These are phyloP conservation scores for Nepenthes gracilis DNA, from an alignment of 148 eudicot genomes.

Conservation along the genomic window DNA sequence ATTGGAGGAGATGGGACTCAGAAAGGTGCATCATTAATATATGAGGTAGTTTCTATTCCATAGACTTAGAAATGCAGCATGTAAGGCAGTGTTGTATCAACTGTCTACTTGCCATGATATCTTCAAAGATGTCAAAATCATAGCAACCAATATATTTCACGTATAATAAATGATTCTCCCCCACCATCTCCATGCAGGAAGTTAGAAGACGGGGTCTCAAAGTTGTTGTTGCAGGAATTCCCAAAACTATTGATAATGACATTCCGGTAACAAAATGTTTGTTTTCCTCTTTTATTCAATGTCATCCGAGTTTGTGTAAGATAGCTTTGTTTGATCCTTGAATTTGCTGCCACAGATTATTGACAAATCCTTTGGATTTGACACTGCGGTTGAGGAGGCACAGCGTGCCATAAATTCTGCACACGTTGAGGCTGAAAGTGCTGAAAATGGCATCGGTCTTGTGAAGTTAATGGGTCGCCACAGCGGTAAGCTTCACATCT, in stretches of 20 bases:
- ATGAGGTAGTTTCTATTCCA: slow-evolving; percentile 23
- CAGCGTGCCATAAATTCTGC: slow-evolving; percentile 87
- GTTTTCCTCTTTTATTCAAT: neutral
- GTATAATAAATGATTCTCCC: neutral
- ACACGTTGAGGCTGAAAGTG: slow-evolving; percentile 77
- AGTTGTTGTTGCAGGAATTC: slow-evolving; percentile 44
- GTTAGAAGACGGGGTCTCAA: slow-evolving; percentile 41
- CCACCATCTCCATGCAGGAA: slow-evolving; percentile 24
- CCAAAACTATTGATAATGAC: slow-evolving; percentile 55
- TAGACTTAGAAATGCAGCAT: neutral
- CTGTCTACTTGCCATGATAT: no score
- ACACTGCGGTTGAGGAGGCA: slow-evolving; percentile 92
- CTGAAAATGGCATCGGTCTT: slow-evolving; percentile 75
- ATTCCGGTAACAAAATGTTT: slow-evolving; percentile 28
- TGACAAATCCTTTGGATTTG: slow-evolving; percentile 93
- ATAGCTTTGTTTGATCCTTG: neutral
- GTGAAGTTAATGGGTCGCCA: slow-evolving; percentile 87
- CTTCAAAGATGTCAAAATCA: no score
- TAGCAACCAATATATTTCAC: no score
- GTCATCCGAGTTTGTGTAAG: neutral
- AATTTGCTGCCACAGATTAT: slow-evolving; percentile 37
- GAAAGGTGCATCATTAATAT: slow-evolving; percentile 42
- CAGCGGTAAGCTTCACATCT: slow-evolving; percentile 41
- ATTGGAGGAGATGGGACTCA: slow-evolving; percentile 61
- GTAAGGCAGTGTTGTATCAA: neutral